A percentile compares a stretch with the other conserved stretches of the same genome.
phyloP scores from a whole-genome alignment of 2,329 filamentous ascomycete species.

The Aspergillus sp. region DNA sequence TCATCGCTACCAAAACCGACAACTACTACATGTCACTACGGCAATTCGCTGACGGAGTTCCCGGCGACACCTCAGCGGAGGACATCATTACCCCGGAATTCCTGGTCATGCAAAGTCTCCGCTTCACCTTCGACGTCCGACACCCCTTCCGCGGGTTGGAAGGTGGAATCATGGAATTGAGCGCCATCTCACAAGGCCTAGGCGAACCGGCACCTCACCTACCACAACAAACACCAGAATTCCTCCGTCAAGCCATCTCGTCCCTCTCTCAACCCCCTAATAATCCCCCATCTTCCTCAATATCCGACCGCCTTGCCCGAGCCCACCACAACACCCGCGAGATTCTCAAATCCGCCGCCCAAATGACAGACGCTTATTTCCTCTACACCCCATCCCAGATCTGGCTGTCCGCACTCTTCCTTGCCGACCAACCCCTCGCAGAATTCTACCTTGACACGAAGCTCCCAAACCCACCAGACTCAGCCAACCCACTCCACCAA shows the following conservation, averaged over 20 bases:
- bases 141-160: conserved; percentile 88
- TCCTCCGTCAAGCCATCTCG: conserved; percentile 30
- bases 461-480: conserved; percentile 23
- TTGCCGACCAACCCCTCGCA: conserved; percentile 62
- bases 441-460: conserved; percentile 48
- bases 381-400: conserved; percentile 94
- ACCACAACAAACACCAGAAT: conserved; percentile 30
- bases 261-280: conserved; percentile 31
- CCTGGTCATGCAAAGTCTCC: conserved; percentile 83
- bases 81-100: conserved; percentile 90
- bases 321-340: conserved; percentile 74
- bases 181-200: conserved; percentile 64
- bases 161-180: conserved; percentile 80
- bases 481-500: conserved; percentile 25
- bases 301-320: conserved; percentile 51
- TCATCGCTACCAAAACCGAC: conserved; percentile 91
- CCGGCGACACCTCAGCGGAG: conserved; percentile 71
- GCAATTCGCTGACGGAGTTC: conserved; percentile 68
- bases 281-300: conserved; percentile 25
- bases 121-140: conserved; percentile 89
- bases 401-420: conserved; percentile 76
- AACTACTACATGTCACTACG: conserved; percentile 70
- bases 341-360: conserved; percentile 73
- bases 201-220: conserved; percentile 37
- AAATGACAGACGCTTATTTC: conserved; percentile 95